These are phyloP conservation scores for Aspergillus cristatus DNA, from an alignment of 495 filamentous ascomycete genomes.

Conservation along the genomic window DNA sequence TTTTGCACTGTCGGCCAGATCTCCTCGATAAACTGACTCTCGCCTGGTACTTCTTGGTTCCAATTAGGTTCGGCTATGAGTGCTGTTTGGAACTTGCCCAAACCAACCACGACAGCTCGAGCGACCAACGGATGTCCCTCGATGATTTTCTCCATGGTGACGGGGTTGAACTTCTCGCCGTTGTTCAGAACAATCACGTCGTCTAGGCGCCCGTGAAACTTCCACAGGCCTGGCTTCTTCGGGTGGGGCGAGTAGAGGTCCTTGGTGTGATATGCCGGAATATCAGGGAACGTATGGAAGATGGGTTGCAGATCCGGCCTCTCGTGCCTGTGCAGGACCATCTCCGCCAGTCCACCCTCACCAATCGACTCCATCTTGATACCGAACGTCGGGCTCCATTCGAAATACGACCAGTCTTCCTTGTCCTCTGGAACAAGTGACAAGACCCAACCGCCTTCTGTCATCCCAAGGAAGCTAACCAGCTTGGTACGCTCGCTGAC, in stretches of 20 bases:
- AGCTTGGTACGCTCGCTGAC: conserved; percentile 8
- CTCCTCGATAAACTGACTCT: conserved; percentile 14
- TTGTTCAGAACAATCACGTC: conserved; percentile 56
- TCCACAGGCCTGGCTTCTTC: conserved; percentile 37
- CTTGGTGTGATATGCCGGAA: conserved; percentile 41
- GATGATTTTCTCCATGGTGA: conserved; percentile 41
- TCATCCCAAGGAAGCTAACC: conserved; percentile 9
- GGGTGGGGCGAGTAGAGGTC: conserved; percentile 49
- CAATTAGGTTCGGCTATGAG: conserved; percentile 40
- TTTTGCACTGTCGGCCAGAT: conserved; percentile 39
- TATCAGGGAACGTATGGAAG: conserved; percentile 23
- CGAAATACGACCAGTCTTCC: conserved; percentile 43
- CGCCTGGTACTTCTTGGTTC: not conserved
- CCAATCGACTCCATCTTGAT: conserved; percentile 30
- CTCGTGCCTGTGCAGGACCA: conserved; percentile 23
- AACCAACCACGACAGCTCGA: conserved; percentile 42
- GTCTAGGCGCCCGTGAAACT: conserved; percentile 43
- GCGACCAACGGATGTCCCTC: conserved; percentile 33
- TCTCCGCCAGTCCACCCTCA: conserved; percentile 38
- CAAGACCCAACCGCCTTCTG: conserved; percentile 8
- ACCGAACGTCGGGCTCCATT: conserved; percentile 34
- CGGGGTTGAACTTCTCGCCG: conserved; percentile 55
- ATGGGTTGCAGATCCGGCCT: conserved; percentile 14
- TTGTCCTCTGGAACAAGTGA: conserved; percentile 24
- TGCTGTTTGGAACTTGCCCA: conserved; percentile 39